Evolutionary conservation across 345 rosid species (phyloP).

Genomic region (Syzygium aqueum): DNA sequence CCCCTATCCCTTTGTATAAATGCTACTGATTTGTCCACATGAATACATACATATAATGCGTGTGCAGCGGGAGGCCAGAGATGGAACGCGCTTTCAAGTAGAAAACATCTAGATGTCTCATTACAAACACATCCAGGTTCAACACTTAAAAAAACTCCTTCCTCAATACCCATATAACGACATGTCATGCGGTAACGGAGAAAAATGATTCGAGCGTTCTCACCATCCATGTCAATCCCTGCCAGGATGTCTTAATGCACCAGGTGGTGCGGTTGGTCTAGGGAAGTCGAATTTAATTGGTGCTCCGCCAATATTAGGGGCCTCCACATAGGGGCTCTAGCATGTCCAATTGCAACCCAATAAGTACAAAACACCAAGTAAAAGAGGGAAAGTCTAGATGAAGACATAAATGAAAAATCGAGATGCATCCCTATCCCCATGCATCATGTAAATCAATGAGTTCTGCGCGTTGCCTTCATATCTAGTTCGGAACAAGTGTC

Average conservation of each 20-base stretch:
- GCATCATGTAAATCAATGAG: neutral
- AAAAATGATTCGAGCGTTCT: neutral
- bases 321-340: conserved; percentile 73
- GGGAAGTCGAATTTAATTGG: conserved; percentile 29
- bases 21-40: neutral
- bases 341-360: neutral
- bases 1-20: neutral
- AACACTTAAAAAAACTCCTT: neutral
- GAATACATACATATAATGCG: neutral
- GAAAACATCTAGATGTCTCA: neutral
- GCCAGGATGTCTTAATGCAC: conserved; percentile 55
- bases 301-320: conserved; percentile 37
- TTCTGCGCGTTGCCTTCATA: neutral
- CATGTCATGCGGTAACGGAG: neutral
- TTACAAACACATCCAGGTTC: neutral
- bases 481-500: neutral
- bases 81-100: neutral
- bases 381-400: neutral
- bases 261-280: conserved; percentile 64
- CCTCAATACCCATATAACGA: neutral
- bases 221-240: conserved; percentile 7
- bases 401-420: neutral
- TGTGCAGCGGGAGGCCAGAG: neutral
- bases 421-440: neutral
- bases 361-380: neutral